Conservation (phyloP, 345 rosid species). For the Eucalyptus pauciflora region DNA sequence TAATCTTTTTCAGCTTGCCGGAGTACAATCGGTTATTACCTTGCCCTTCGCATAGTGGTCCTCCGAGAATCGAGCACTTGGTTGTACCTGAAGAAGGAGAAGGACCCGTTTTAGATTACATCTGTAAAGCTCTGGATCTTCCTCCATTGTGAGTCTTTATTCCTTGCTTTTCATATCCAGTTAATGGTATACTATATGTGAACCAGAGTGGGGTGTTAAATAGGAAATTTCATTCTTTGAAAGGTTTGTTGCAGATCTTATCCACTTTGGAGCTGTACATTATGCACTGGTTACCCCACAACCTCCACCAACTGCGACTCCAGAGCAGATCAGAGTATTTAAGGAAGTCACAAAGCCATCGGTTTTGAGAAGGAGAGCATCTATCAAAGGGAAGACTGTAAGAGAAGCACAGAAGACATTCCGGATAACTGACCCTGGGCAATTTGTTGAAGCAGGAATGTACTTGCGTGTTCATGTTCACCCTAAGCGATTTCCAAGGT, state of each 20-base stretch:
- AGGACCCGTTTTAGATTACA: constrained; percentile 46
- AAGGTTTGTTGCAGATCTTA: constrained; percentile 95
- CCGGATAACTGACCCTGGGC: constrained; percentile 46
- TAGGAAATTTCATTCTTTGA: constrained; percentile 41
- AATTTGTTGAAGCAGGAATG: constrained; percentile 71
- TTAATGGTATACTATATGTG: neutral
- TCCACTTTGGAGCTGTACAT: constrained; percentile 85
- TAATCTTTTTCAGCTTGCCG: constrained; percentile 29
- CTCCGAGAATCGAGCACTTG: constrained; percentile 80
- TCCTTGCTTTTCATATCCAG: neutral
- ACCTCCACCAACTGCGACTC: constrained; percentile 77
- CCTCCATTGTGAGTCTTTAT: constrained; percentile 65
- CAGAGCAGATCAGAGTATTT: constrained; percentile 50
- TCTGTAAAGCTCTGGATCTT: constrained; percentile 56
- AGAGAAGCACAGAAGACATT: constrained; percentile 91
- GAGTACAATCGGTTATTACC: constrained; percentile 70
- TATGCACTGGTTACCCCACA: constrained; percentile 89
- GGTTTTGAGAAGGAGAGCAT: constrained; percentile 48
- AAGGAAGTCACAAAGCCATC: constrained; percentile 59
- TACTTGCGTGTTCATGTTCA: constrained; percentile 86
- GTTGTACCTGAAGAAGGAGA: constrained; percentile 70
- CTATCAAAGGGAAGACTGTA: constrained; percentile 75
- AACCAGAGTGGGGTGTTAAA: constrained; percentile 9
- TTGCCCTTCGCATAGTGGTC: constrained; percentile 42
- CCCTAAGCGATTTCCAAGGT: constrained; percentile 95